Base-by-base conservation (phyloP, 176 grass and related monocot species). In the Hsuehochloa calcarea region DNA sequence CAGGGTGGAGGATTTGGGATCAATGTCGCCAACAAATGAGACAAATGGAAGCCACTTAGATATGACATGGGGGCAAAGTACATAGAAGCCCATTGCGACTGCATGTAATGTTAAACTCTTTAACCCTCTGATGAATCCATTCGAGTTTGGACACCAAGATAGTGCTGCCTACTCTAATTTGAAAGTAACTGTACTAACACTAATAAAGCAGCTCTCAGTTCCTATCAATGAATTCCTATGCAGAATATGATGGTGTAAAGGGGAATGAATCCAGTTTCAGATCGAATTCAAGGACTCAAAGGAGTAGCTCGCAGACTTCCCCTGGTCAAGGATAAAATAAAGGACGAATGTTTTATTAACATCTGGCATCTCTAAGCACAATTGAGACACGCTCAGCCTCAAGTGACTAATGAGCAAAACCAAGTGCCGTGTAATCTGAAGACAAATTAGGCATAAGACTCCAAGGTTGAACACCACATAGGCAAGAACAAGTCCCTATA, bases 401-500 rank as follows among this genome's bases (percentile, higher is more conserved):
- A 54, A 66, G 40, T 76, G 34, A 5, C 71, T 23, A 29, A 22
- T 4, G 4, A 84, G 12, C 35, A 52, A 54, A 15, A 65, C 5
- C 7, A 43, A 41, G 15, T 26, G 5, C 22, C 5, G 65, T 52
- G 14, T 27, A 38, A 51, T 65, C 20, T 39, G 44, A 75, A 12
- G 58, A 65, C 3, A 35, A 51, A 56, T 27, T 65, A 20, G 17
- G 59, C 82, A 67, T 44, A 84, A 40, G 38, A 70, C 16, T 56
- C n/a, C 23, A 72, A 82, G 23, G 82, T 68, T 45, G 55, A 77
- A 38, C 62, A 68, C 37, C 26, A 61, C 74, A 31, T 68, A 68
- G 62, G 16, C 38, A 71, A 52, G 22, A 83, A 17, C 11, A 84
- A 29, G 38, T 80, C 5, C 22, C 6, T 19, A 45, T 35, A 75